Percentiles rank a stretch among this genome's conserved stretches.
phyloP scores from a whole-genome alignment of 2,329 filamentous ascomycete genomes.

The Spiromastix sp. region DNA sequence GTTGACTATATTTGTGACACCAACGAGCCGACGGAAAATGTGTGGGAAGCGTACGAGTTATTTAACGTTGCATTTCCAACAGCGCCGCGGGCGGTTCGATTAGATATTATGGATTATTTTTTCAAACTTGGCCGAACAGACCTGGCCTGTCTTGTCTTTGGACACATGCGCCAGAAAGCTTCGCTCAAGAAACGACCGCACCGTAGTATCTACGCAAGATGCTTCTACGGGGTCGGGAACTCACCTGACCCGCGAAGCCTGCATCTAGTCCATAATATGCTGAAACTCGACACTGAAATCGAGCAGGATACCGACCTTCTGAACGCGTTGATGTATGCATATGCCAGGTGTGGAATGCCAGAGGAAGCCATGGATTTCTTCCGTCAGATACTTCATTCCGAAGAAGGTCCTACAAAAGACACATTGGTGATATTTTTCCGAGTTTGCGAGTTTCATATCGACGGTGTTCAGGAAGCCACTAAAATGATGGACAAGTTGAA shows the following conservation, averaged over 20 bases:
- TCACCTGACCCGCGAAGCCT: slow-evolving; percentile 54
- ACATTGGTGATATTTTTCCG: slow-evolving; percentile 74
- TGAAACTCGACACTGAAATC: slow-evolving; percentile 81
- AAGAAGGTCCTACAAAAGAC: slow-evolving; percentile 76
- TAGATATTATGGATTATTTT: slow-evolving; percentile 69
- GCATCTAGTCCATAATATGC: slow-evolving; percentile 75
- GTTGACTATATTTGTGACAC: slow-evolving; percentile 56
- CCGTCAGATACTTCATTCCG: slow-evolving; percentile 68
- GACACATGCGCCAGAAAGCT: slow-evolving; percentile 78
- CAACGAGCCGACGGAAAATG: slow-evolving; percentile 46
- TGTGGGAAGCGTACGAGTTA: slow-evolving; percentile 53
- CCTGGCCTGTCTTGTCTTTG: slow-evolving; percentile 78
- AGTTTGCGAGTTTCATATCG: slow-evolving; percentile 54
- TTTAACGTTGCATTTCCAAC: slow-evolving; percentile 49
- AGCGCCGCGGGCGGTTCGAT: slow-evolving; percentile 55
- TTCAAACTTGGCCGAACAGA: slow-evolving; percentile 68
- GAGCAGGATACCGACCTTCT: slow-evolving; percentile 65
- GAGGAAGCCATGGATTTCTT: slow-evolving; percentile 66
- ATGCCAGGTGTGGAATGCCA: slow-evolving; percentile 58
- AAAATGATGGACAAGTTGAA: slow-evolving; percentile 49
- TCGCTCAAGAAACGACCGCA: slow-evolving; percentile 55
- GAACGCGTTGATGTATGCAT: slow-evolving; percentile 81
- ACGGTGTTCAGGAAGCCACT: slow-evolving; percentile 34
- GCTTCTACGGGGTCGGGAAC: slow-evolving; percentile 63
- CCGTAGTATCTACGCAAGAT: slow-evolving; percentile 63